A percentile compares a stretch with the other conserved stretches of the same genome.
phyloP scores from a whole-genome alignment of 805 yeast species.

The Candida palmyrensis region DNA sequence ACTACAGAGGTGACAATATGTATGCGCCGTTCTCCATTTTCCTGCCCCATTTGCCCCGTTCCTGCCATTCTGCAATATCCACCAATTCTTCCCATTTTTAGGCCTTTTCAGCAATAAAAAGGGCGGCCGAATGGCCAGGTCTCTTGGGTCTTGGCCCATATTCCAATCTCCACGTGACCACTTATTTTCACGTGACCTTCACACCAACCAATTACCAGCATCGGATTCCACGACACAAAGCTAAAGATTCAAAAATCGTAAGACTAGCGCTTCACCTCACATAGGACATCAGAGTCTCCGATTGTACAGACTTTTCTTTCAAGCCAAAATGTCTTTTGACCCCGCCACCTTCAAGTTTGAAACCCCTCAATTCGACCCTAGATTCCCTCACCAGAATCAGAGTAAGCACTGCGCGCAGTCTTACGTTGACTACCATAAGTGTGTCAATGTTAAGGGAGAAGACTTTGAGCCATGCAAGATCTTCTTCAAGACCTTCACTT shows the following conservation, averaged over 20 bases:
- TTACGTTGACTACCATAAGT: slow-evolving; percentile 96
- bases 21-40: too few species aligned
- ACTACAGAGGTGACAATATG: too few species aligned
- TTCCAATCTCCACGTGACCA: background rate
- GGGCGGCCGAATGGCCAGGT: background rate
- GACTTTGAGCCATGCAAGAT: slow-evolving; percentile 97
- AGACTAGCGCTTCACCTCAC: slow-evolving; percentile 1
- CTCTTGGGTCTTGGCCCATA: too few species aligned
- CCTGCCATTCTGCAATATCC: too few species aligned
- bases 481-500: slow-evolving; percentile 84
- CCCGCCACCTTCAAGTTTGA: slow-evolving; percentile 37
- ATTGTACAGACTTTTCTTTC: background rate
- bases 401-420: slow-evolving; percentile 98
- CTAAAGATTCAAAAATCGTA: slow-evolving; percentile 4
- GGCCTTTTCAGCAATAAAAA: background rate
- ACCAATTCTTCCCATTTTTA: background rate
- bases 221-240: slow-evolving; percentile 3
- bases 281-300: background rate
- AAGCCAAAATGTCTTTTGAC: slow-evolving; percentile 29
- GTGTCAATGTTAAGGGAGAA: slow-evolving; percentile 95
- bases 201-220: slow-evolving; percentile 4
- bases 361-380: slow-evolving; percentile 66
- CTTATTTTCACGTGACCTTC: background rate
- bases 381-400: slow-evolving; percentile 97
- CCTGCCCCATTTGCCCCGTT: too few species aligned